Base-by-base conservation (phyloP, 495 filamentous ascomycete genomes). In the Penicillium argentinense region DNA sequence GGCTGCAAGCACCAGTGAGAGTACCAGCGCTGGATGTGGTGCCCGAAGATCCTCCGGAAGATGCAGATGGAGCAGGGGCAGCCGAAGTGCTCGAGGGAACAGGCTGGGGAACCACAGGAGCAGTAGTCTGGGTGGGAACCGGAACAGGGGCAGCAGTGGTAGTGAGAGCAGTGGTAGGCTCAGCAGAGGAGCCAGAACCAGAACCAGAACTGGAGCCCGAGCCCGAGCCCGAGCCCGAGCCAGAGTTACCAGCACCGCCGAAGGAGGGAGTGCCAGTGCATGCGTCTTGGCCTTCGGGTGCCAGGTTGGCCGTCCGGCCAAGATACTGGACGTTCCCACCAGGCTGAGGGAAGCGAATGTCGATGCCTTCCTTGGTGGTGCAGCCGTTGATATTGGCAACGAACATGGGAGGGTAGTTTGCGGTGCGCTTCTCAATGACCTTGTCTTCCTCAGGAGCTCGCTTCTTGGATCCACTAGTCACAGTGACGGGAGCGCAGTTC, bases 401-500 rank as follows among this genome's bases (percentile, higher is more conserved):
- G 36, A 95, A 82, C 86, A 96, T 88, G 44, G 84, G 72, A 1
- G 91, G 91, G 16, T 90, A 84, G 21, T 63, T 68, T 50, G 60
- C 21, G 0, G 63, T 32, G 22, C 71, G 69, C 51, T 69, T 73
- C 47, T 66, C 59, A 24, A 66, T 18, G 8, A 33, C 34, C 33
- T 36, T 13, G 3, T 18, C 9, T 62, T 70, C 49, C n/a, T 44
- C 36, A 21, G 26, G 36, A n/a, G 60, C 56, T 18, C 73, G 65
- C 64, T 76, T 77, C 25, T 55, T 61, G 12, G 68, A 56, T 40
- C 78, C 81, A 4, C 74, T 75, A 0, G 63, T 59, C 54, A 96
- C 74, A 5, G 75, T 79, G 46, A 92, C 72, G 1, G 85, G 79
- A 5, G 85, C 87, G 47, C 91, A 97, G 77, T 91, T 89, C 91